phyloP scores from a whole-genome alignment of 371 early-diverging fungal species.

The Haplosporangium sp. region DNA sequence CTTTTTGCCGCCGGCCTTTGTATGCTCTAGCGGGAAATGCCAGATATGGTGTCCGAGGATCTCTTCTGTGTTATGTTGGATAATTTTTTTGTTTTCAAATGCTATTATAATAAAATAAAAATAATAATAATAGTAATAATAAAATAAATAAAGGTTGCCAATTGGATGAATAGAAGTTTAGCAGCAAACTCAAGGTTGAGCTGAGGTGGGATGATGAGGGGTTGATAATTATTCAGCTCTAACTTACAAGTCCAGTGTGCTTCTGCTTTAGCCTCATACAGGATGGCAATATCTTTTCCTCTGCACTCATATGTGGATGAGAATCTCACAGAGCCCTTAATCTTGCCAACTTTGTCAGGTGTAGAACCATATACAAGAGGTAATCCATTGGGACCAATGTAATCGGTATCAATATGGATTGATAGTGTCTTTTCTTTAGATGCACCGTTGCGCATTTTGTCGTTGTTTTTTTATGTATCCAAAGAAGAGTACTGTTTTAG shows the following conservation, averaged over 20 bases:
- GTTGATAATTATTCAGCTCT: neutral
- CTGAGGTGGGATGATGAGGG: neutral
- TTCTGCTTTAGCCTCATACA: slow-evolving; percentile 50
- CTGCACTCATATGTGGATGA: slow-evolving; percentile 39
- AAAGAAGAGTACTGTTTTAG: neutral
- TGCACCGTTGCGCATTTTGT: slow-evolving; percentile 3
- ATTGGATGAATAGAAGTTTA: neutral
- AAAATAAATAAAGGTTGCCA: neutral
- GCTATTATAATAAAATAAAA: slow-evolving; percentile 9
- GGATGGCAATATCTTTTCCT: slow-evolving; percentile 43
- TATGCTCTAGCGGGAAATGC: slow-evolving; percentile 48
- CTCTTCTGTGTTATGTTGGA: slow-evolving; percentile 45
- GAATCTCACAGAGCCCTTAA: slow-evolving; percentile 46
- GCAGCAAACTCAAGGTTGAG: neutral
- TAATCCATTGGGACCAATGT: slow-evolving; percentile 42
- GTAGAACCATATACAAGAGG: slow-evolving; percentile 54
- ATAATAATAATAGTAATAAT: neutral
- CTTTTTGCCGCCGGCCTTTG: slow-evolving; percentile 31
- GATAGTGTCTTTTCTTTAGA: slow-evolving; percentile 30
- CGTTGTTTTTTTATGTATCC: slow-evolving; percentile 11
- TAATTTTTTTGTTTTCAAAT: slow-evolving; percentile 49
- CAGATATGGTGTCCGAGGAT: slow-evolving; percentile 42
- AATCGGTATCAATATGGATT: slow-evolving; percentile 44
- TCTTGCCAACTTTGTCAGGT: slow-evolving; percentile 27
- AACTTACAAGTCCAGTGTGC: slow-evolving; percentile 45